Evolutionary conservation across 306 rosid genomes (phyloP), one percentile per base, ranked within the genome.

Genomic region (Vigna radiata): DNA sequence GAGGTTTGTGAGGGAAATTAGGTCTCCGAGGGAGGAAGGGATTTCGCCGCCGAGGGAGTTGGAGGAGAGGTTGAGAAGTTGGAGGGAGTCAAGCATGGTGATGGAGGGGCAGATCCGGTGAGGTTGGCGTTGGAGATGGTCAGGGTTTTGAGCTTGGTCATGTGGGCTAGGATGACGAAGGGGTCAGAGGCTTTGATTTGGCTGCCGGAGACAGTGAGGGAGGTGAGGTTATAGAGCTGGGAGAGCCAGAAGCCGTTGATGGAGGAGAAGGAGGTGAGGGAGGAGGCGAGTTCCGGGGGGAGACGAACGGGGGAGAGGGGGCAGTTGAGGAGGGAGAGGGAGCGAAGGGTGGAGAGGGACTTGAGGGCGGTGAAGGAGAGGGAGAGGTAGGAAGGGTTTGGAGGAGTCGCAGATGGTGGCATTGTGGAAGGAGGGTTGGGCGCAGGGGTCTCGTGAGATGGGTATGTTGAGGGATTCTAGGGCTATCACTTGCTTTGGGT

Each of bases 91-190:
- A 11, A 95, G 90, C 29, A 86, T 88, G 1, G 87, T 86, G 25
- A 94, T 75, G 6, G 94, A 86, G 19, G 73, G 8, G 70, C 96
- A 90, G 52, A 91, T 85, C 98, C 97, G 2, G 97, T 76, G 77
- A 95, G 96, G 62, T 92, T 92, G 9, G 98, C 93, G 36, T 72
- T 70, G 8, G 98, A 89, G 83, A 95, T 71, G 41, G 91, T 90
- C 1, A 95, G 61, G 16, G 97, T 70, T 8, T 15, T 86, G 86
- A 91, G 92, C 61, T 90, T 85, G 68, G 86, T 83, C 90, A 91
- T 85, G 83, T 66, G 91, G 2, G 90, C 88, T 11, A 94, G 93
- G 19, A 94, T 89, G 25, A 94, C 98, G 52, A 39, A 94, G 76
- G 94, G 94, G 12, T 96, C 97, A 1, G 88, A 79, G 52, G 97